These are phyloP conservation scores for Coleophoma eucalyptorum DNA, from an alignment of 2,329 filamentous ascomycete species.

Conservation along the genomic window DNA sequence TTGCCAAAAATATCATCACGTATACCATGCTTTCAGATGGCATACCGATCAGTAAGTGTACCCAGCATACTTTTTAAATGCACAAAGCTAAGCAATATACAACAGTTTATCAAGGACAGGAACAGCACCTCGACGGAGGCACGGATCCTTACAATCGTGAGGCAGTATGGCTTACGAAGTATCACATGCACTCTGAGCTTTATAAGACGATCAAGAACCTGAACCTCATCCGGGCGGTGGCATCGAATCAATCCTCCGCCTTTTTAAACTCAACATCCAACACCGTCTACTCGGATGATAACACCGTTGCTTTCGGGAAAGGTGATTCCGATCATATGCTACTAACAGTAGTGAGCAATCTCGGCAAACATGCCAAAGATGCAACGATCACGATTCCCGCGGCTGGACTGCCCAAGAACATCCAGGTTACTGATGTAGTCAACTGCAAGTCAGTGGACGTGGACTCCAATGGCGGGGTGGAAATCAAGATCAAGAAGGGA, in stretches of 20 bases:
- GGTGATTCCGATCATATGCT: constrained; percentile 8
- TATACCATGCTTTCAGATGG: constrained; percentile 45
- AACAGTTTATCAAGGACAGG: constrained; percentile 47
- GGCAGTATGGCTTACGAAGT: constrained; percentile 36
- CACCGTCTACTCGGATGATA: constrained; percentile 9
- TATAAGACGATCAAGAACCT: constrained; percentile 30
- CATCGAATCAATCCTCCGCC: constrained; percentile 4
- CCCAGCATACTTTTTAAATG: not conserved
- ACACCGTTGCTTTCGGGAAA: constrained; percentile 12
- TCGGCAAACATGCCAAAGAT: constrained; percentile 18
- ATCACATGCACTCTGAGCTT: constrained; percentile 29
- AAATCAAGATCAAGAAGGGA: not conserved
- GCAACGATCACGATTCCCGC: not conserved
- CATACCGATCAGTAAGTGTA: constrained; percentile 35
- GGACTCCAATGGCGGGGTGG: not conserved
- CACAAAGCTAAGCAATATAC: not conserved
- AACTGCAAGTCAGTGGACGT: not conserved
- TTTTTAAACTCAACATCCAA: constrained; percentile 9
- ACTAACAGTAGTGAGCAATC: constrained; percentile 32
- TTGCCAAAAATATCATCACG: constrained; percentile 40
- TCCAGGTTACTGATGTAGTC: not conserved
- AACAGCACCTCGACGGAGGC: constrained; percentile 40
- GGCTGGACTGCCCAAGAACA: not conserved
- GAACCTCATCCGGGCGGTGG: constrained; percentile 12
- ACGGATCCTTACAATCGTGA: constrained; percentile 37